phyloP scores from a whole-genome alignment of 1,284 basidiomycete genomes.

The Wolfiporia cocos region DNA sequence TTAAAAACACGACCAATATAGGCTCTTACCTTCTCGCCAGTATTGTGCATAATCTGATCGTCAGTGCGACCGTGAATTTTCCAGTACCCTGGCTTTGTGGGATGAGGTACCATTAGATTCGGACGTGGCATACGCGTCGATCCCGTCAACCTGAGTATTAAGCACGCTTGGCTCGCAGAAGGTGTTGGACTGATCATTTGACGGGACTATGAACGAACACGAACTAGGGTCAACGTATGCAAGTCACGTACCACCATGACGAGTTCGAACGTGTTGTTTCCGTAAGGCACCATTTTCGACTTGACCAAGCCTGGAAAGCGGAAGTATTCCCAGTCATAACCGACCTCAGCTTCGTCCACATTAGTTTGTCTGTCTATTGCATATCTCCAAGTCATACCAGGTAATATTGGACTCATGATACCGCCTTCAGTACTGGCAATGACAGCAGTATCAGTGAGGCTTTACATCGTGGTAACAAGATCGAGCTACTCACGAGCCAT shows the following conservation, averaged over 20 bases:
- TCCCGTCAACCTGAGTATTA: constrained; percentile 25
- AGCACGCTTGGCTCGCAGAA: constrained; percentile 17
- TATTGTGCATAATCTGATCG: constrained; percentile 46
- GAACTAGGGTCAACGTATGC: background rate
- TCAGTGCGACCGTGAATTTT: constrained; percentile 40
- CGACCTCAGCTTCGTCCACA: background rate
- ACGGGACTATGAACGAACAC: background rate
- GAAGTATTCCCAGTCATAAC: constrained; percentile 14
- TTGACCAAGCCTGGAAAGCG: constrained; percentile 2
- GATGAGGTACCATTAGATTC: constrained; percentile 41
- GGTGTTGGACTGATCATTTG: background rate
- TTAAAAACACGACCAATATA: background rate
- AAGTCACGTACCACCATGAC: constrained; percentile 7
- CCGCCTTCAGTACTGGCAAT: constrained; percentile 3
- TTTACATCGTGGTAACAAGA: background rate
- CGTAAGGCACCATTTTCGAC: constrained; percentile 7
- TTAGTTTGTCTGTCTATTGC: background rate
- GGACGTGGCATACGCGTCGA: constrained; percentile 29
- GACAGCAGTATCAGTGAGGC: background rate
- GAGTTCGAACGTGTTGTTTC: constrained; percentile 8
- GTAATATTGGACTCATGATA: constrained; percentile 3
- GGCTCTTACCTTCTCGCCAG: constrained; percentile 43
- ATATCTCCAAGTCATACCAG: background rate
- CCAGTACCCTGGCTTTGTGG: constrained; percentile 36
- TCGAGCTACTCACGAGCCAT: constrained; percentile 11